Conservation (phyloP, 352 stramenopile species). For the Phytophthora pseudosyringae region DNA sequence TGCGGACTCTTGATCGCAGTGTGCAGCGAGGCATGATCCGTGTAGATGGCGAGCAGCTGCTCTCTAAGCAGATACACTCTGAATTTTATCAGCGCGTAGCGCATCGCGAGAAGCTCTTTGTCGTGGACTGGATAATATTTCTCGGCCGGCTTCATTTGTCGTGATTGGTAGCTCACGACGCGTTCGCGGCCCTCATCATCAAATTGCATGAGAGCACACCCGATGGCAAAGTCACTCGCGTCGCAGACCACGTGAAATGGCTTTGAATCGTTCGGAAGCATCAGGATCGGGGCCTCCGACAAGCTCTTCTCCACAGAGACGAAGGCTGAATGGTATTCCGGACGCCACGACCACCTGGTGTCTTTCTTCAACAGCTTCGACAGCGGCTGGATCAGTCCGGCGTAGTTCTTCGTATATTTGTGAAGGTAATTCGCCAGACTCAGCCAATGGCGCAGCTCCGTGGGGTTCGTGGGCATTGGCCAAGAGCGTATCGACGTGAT, state of each 20-base stretch:
- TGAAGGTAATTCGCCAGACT: constrained; percentile 4
- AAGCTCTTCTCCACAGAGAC: no score
- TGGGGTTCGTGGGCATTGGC: neutral
- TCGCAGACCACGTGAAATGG: constrained; percentile 9
- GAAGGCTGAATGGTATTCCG: neutral
- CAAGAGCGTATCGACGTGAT: no score
- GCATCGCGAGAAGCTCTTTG: neutral
- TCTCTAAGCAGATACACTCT: constrained; percentile 2
- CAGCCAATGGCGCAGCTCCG: constrained; percentile 1
- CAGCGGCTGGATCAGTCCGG: neutral
- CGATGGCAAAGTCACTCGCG: constrained; percentile 7
- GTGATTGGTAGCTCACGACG: constrained; percentile 6
- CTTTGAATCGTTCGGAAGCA: neutral
- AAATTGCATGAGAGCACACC: constrained; percentile 1
- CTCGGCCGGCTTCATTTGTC: constrained; percentile 4
- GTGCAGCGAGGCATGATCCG: neutral
- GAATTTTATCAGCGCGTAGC: constrained; percentile 10
- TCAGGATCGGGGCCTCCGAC: no score
- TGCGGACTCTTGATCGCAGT: no score
- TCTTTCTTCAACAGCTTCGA: neutral
- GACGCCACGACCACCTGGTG: neutral
- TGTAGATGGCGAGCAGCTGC: neutral
- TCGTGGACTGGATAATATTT: no score
- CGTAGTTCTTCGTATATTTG: neutral
- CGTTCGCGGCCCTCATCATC: constrained; percentile 5